phyloP scores from a whole-genome alignment of 2,329 filamentous ascomycete genomes.

The Beauveria sp. region DNA sequence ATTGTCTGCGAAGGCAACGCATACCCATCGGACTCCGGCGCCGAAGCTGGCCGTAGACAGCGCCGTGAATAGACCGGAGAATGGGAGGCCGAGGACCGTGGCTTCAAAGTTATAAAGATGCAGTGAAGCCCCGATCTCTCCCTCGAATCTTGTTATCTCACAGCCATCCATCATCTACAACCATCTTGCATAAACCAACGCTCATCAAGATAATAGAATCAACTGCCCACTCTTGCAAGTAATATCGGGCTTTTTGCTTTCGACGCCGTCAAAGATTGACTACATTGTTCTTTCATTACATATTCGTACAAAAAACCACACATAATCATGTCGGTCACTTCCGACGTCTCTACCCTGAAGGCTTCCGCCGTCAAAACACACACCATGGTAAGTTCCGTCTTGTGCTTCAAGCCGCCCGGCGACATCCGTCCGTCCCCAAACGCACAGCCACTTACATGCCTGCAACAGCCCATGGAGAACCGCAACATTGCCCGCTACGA shows the following conservation, averaged over 20 bases:
- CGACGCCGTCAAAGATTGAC: not conserved
- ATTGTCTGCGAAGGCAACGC: not conserved
- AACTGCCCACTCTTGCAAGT: not conserved
- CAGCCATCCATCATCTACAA: not conserved
- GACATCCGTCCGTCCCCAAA: not conserved
- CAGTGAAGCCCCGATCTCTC: not conserved
- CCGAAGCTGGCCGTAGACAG: not conserved
- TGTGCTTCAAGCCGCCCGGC: not conserved
- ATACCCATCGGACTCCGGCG: not conserved
- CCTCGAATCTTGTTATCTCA: not conserved
- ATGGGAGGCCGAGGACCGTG: not conserved
- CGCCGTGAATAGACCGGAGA: not conserved
- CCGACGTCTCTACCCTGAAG: not conserved
- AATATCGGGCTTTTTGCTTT: not conserved
- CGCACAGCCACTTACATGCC: not conserved
- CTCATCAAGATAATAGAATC: not conserved
- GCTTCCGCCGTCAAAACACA: not conserved
- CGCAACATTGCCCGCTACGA: constrained; percentile 40
- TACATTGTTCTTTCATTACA: not conserved
- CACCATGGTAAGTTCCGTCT: constrained; percentile 4
- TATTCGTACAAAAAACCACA: not conserved
- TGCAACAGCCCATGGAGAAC: constrained; percentile 30
- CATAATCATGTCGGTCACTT: not conserved
- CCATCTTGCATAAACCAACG: not conserved
- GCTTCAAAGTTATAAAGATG: constrained; percentile 2